phyloP scores from a whole-genome alignment of 768 basidiomycete species.

The Boletus rex-veris region DNA sequence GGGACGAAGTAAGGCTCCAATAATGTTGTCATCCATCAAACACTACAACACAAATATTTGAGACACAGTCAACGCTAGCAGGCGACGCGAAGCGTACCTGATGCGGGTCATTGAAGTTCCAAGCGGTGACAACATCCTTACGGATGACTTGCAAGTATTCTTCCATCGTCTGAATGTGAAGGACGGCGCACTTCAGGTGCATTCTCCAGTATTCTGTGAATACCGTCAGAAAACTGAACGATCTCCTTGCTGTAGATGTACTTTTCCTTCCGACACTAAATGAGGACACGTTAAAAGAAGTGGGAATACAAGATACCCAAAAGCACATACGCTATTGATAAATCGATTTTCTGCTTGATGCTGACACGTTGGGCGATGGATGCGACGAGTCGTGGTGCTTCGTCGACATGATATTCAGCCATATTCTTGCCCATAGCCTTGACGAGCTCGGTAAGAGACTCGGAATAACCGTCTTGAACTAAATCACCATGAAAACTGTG shows the following conservation, averaged over 20 bases:
- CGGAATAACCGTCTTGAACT: slow-evolving; percentile 3
- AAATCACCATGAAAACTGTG: not conserved
- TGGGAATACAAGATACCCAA: not conserved
- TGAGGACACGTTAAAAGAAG: not conserved
- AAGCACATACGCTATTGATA: slow-evolving; percentile 8
- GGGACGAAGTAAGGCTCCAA: not conserved
- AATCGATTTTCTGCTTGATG: slow-evolving; percentile 14
- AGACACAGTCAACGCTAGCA: not conserved
- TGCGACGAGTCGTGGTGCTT: slow-evolving; percentile 8
- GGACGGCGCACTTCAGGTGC: slow-evolving; percentile 1
- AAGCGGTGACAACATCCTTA: slow-evolving; percentile 1
- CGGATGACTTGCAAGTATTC: slow-evolving; percentile 11
- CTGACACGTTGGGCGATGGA: slow-evolving; percentile 15
- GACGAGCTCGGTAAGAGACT: slow-evolving; percentile 3
- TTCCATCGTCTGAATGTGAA: slow-evolving; percentile 3
- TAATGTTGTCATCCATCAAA: slow-evolving; percentile 4
- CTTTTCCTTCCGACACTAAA: slow-evolving; percentile 12
- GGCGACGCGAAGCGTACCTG: not conserved
- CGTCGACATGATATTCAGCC: slow-evolving; percentile 2
- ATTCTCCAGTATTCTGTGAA: slow-evolving; percentile 11
- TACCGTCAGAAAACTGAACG: not conserved
- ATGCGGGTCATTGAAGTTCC: slow-evolving; percentile 15
- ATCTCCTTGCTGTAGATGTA: not conserved
- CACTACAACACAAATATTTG: not conserved
- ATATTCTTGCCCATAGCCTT: slow-evolving; percentile 2